Percentiles rank a stretch among this genome's conserved stretches.
phyloP scores from a whole-genome alignment of 495 filamentous ascomycete genomes.

The Thermothielavioides terrestris region DNA sequence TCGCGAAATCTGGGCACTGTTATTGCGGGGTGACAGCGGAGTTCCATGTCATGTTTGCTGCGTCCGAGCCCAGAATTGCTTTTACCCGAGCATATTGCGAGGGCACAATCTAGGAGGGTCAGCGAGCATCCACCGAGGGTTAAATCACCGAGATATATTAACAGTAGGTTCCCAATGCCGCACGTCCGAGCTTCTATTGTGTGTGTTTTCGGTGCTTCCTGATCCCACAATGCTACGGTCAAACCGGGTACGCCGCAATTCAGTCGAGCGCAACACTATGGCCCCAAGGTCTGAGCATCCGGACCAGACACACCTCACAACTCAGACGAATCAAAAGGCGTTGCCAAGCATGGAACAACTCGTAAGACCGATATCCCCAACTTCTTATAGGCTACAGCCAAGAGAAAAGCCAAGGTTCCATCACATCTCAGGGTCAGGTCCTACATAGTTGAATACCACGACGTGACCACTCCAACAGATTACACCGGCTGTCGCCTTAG shows the following conservation, averaged over 20 bases:
- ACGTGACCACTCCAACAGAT: not conserved
- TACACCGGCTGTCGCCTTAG: not conserved
- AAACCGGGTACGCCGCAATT: conserved; percentile 1
- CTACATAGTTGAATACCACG: conserved; percentile 5
- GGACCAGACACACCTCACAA: not conserved
- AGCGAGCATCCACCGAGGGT: conserved; percentile 18
- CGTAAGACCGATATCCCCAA: not conserved
- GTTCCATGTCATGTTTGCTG: too few species aligned
- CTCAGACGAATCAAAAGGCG: not conserved
- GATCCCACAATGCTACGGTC: not conserved
- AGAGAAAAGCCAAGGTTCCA: not conserved
- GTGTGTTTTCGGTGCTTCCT: not conserved
- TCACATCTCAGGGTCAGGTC: not conserved
- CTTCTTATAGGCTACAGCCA: not conserved
- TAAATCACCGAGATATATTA: conserved; percentile 25
- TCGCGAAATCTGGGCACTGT: not conserved
- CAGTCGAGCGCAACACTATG: conserved; percentile 1
- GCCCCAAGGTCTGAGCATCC: not conserved
- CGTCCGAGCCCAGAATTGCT: conserved; percentile 11
- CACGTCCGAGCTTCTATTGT: conserved; percentile 15
- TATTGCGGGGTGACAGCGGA: not conserved
- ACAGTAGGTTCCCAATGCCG: conserved; percentile 17
- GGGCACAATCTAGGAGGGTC: conserved; percentile 7
- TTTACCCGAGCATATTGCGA: conserved; percentile 28
- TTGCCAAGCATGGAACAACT: not conserved